Evolutionary conservation across 257 asterid genomes (phyloP).

Genomic region (Phtheirospermum japonicum): DNA sequence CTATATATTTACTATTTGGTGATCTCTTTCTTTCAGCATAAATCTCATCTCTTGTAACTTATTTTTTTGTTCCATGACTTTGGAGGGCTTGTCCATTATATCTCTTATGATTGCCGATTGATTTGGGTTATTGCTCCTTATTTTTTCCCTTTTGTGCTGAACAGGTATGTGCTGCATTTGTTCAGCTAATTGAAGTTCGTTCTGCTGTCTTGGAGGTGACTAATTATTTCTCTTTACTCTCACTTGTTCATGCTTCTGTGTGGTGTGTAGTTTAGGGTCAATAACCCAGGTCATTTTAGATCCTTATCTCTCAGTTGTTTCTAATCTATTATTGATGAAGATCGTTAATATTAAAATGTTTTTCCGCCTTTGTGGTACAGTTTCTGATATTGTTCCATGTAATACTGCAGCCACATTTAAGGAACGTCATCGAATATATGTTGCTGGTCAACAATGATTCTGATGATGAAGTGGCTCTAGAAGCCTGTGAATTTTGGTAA

Average conservation of each 20-base stretch:
- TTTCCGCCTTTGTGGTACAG: slow-evolving; percentile 19
- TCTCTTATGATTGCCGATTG: slow-evolving; percentile 5
- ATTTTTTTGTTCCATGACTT: background rate
- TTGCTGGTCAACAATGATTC: slow-evolving; percentile 82
- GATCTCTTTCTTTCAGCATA: slow-evolving; percentile 1
- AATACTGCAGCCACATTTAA: slow-evolving; percentile 80
- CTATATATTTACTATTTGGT: too few species aligned
- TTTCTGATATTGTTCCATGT: slow-evolving; percentile 33
- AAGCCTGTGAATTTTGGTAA: slow-evolving; percentile 99
- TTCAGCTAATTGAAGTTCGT: slow-evolving; percentile 85
- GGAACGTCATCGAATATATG: slow-evolving; percentile 83
- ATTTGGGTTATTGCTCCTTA: slow-evolving; percentile 24
- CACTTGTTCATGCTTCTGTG: slow-evolving; percentile 14
- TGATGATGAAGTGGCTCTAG: slow-evolving; percentile 95
- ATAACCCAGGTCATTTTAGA: background rate
- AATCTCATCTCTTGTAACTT: slow-evolving; percentile 4
- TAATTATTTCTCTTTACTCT: slow-evolving; percentile 14
- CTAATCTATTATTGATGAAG: slow-evolving; percentile 6
- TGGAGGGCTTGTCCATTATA: slow-evolving; percentile 11
- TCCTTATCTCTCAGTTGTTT: background rate
- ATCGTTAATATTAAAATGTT: background rate
- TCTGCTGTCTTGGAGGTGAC: slow-evolving; percentile 75
- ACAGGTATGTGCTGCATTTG: slow-evolving; percentile 97
- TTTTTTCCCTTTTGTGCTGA: slow-evolving; percentile 15
- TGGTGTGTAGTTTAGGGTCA: slow-evolving; percentile 11